phyloP scores from a whole-genome alignment of 192 early-diverging fungal genomes.

The Gigaspora rosea region DNA sequence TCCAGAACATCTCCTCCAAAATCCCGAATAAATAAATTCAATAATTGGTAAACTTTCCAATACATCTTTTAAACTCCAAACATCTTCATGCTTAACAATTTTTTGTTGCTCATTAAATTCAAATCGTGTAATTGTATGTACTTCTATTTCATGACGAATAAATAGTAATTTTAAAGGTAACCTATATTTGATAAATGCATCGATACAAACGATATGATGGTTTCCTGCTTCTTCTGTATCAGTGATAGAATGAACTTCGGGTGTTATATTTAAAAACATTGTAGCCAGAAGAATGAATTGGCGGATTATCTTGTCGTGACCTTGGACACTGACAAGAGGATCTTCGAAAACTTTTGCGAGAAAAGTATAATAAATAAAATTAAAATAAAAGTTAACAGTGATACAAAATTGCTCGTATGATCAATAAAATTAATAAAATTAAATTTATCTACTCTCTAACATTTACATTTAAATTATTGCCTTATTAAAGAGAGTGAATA shows the following conservation, averaged over 20 bases:
- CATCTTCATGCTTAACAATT: conserved; percentile 27
- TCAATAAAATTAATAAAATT: neutral
- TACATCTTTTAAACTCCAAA: conserved; percentile 29
- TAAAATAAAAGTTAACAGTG: neutral
- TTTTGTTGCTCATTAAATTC: conserved; percentile 29
- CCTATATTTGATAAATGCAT: conserved; percentile 6
- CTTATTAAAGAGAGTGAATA: neutral
- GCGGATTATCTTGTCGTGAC: neutral
- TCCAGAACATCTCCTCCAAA: neutral
- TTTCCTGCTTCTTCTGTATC: neutral
- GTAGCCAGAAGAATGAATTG: conserved; percentile 9
- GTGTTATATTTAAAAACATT: neutral
- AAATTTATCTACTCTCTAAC: no score
- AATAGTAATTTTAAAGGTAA: neutral
- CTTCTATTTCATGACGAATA: neutral
- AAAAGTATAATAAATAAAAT: neutral
- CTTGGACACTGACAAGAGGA: conserved; percentile 11
- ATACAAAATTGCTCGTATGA: neutral
- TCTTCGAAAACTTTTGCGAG: conserved; percentile 17
- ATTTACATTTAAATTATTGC: no score
- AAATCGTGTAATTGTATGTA: conserved; percentile 7
- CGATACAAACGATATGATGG: conserved; percentile 26
- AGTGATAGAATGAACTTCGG: conserved; percentile 9
- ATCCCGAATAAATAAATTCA: conserved; percentile 4
- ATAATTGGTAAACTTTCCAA: conserved; percentile 18